Evolutionary conservation across 1,139 yeast species (phyloP), one percentile per base, ranked within the genome.

Genomic region (Lodderomyces pseudojiufengensis): DNA sequence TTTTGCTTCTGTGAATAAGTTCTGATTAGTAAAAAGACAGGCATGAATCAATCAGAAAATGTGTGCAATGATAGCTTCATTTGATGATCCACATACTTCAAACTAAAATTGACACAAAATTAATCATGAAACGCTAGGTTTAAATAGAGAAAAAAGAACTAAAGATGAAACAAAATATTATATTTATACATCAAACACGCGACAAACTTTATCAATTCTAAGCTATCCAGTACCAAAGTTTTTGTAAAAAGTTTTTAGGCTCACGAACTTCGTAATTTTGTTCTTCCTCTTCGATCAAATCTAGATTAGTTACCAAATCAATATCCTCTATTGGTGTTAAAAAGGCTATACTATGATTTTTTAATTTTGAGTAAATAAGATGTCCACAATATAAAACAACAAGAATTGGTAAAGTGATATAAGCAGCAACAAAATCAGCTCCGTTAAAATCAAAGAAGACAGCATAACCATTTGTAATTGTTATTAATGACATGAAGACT

Each of bases 401-500:
- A 33, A 78, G 69, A 27, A 78, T 64, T 20, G 84, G 84, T 37
- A 79, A 52, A 1, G 83, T 77, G 44, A 79, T 65, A 55, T 79
- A 79, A 6, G 83, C 77, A 15, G 84, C 82, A 37, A 79, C 58
- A 49, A 79, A 79, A 52, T 75, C 77, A 30, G 62, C 58, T 50
- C 66, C 70, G 33, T 68, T 78, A 45, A 64, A 65, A 29, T 69
- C 60, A 55, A 80, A 70, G 54, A 78, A 78, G 4, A 73, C 78
- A 1, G 71, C 75, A 50, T 74, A 78, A 26, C 84, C 84, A 45
- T 78, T 78, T 11, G 81, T 75, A 22, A 78, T 38, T n/a, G 76
- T 60, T 36, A 78, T 52, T 13, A 78, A 30, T 2, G 61, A 40
- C 41, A 76, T 63, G 44, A 76, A 63, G 21, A 60, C 44, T 2